Evolutionary conservation across 345 rosid genomes (phyloP).

Genomic region (Mercurialis annua): DNA sequence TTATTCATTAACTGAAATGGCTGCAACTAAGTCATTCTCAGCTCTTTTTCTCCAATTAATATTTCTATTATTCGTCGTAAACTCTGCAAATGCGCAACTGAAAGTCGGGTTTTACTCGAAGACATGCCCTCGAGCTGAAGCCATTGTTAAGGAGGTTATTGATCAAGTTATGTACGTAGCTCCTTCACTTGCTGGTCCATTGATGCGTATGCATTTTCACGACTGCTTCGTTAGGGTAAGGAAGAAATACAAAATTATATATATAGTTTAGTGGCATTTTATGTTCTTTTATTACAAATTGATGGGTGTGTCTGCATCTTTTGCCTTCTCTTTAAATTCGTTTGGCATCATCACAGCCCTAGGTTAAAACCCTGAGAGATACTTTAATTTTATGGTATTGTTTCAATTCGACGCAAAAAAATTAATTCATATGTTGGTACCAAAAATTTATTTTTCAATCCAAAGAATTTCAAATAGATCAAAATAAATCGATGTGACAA

Average conservation of each 20-base stretch:
- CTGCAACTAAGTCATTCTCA: constrained; percentile 26
- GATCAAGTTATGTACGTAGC: constrained; percentile 33
- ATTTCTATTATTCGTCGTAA: constrained; percentile 19
- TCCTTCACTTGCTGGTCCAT: constrained; percentile 49
- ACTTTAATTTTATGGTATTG: no score
- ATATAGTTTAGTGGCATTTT: no score
- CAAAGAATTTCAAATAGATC: no score
- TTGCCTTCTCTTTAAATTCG: no score
- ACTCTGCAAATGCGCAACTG: constrained; percentile 37
- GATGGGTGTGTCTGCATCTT: no score
- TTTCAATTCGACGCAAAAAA: no score
- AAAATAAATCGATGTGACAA: no score
- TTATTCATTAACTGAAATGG: constrained; percentile 23
- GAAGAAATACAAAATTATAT: background rate
- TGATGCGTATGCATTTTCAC: constrained; percentile 74
- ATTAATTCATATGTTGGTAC: no score
- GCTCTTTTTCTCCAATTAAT: constrained; percentile 25
- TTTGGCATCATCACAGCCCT: no score
- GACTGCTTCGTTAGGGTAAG: constrained; percentile 75
- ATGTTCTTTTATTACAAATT: no score
- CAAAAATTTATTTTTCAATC: no score
- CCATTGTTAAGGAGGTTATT: constrained; percentile 33
- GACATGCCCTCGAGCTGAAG: constrained; percentile 50
- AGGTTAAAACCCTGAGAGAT: no score
- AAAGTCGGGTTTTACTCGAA: constrained; percentile 53